Conservation (phyloP, 306 rosid species). For the Morella rubra region DNA sequence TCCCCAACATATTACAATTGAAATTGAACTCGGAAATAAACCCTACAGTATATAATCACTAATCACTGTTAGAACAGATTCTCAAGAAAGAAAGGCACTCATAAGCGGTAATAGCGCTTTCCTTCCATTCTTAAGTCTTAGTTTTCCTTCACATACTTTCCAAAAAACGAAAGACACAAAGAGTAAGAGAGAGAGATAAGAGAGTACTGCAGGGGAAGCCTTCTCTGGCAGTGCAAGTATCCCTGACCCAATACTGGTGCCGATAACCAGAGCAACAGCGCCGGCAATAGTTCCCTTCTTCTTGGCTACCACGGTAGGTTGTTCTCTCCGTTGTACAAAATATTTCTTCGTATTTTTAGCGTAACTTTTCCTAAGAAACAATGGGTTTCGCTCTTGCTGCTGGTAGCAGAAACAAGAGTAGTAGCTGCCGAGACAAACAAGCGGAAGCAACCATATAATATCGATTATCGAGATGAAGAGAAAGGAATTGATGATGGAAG, state of each 20-base stretch:
- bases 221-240: constrained; percentile 74
- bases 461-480: neutral
- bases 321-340: constrained; percentile 7
- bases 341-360: constrained; percentile 29
- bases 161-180: neutral
- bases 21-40: constrained; percentile 63
- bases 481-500: neutral
- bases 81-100: neutral
- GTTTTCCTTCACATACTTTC: neutral
- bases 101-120: neutral
- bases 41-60: constrained; percentile 38
- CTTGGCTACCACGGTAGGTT: constrained; percentile 16
- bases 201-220: constrained; percentile 63
- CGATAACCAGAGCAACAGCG: constrained; percentile 65
- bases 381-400: constrained; percentile 23
- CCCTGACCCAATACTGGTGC: constrained; percentile 68
- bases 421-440: constrained; percentile 18
- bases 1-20: constrained; percentile 59
- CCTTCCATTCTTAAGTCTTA: neutral
- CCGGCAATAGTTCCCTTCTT: constrained; percentile 61
- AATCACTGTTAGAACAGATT: neutral
- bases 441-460: constrained; percentile 11
- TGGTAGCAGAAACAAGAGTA: constrained; percentile 25
- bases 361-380: constrained; percentile 8
- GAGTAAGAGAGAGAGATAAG: neutral